These are phyloP conservation scores for Tulasnella sp. DNA, from an alignment of 768 basidiomycete species.

Conservation along the genomic window DNA sequence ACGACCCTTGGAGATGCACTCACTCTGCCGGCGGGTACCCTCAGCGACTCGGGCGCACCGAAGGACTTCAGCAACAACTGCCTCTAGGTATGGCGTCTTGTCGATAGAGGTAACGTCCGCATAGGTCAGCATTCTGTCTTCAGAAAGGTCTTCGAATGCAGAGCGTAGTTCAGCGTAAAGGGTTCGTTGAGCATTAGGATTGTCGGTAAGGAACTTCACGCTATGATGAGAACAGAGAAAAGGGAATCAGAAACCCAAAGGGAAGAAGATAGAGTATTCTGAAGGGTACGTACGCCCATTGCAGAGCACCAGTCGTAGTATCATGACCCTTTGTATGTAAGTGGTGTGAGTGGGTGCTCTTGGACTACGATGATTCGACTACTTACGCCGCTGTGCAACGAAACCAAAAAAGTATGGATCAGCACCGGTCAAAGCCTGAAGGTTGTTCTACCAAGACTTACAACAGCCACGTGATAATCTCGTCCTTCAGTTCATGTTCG, in stretches of 20 bases:
- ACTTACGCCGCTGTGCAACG: not conserved
- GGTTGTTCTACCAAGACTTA: not conserved
- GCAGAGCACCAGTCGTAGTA: not conserved
- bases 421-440: not conserved
- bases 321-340: not conserved
- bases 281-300: conserved; percentile 5
- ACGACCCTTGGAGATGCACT: not conserved
- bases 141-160: not conserved
- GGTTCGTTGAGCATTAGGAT: not conserved
- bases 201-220: conserved; percentile 7
- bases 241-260: not conserved
- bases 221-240: not conserved
- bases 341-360: not conserved
- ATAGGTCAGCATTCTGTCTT: conserved; percentile 6
- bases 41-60: not conserved
- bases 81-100: conserved; percentile 23
- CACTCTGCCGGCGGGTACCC: not conserved
- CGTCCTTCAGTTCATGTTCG: not conserved
- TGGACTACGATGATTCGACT: too few species aligned
- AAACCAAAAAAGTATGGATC: not conserved
- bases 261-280: not conserved
- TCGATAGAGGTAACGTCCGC: conserved; percentile 5
- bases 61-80: conserved; percentile 5
- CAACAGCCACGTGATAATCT: not conserved
- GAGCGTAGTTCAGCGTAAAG: not conserved